phyloP scores from a whole-genome alignment of 2,329 filamentous ascomycete genomes.

The Penicillium janthinellum region DNA sequence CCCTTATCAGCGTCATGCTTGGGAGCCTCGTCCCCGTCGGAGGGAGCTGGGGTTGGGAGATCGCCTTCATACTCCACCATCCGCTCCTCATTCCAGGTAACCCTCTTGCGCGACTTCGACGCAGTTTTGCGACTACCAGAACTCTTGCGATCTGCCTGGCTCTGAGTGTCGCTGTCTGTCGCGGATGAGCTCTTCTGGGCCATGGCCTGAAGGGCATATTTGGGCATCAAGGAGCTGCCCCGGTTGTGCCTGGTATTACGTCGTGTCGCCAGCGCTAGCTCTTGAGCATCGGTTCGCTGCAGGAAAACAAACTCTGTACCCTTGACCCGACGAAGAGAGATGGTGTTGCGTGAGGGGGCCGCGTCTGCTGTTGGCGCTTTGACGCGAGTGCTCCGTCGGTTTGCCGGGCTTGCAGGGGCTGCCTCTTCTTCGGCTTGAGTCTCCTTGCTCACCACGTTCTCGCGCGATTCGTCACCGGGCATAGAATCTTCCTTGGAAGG shows the following conservation, averaged over 20 bases:
- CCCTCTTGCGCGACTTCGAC: slow-evolving; percentile 28
- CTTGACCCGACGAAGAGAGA: slow-evolving; percentile 47
- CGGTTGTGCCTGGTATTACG: slow-evolving; percentile 48
- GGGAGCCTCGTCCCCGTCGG: slow-evolving; percentile 11
- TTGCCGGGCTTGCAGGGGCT: slow-evolving; percentile 30
- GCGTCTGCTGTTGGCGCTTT: slow-evolving; percentile 28
- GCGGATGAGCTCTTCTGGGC: slow-evolving; percentile 16
- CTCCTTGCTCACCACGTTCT: slow-evolving; percentile 20
- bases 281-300: slow-evolving; percentile 45
- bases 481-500: slow-evolving; percentile 30
- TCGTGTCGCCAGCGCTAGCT: slow-evolving; percentile 45
- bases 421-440: slow-evolving; percentile 25
- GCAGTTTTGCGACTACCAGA: slow-evolving; percentile 5
- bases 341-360: slow-evolving; percentile 38
- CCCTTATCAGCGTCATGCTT: slow-evolving; percentile 25
- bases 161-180: slow-evolving; percentile 8
- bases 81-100: slow-evolving; percentile 44
- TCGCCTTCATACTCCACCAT: slow-evolving; percentile 40
- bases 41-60: slow-evolving; percentile 5
- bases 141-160: slow-evolving; percentile 5
- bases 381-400: slow-evolving; percentile 42
- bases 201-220: slow-evolving; percentile 32
- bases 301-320: slow-evolving; percentile 50
- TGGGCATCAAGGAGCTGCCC: slow-evolving; percentile 40
- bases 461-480: slow-evolving; percentile 12